Evolutionary conservation across 1,139 yeast genomes (phyloP).

Genomic region (Yamadazyma kanchanaburiensis): DNA sequence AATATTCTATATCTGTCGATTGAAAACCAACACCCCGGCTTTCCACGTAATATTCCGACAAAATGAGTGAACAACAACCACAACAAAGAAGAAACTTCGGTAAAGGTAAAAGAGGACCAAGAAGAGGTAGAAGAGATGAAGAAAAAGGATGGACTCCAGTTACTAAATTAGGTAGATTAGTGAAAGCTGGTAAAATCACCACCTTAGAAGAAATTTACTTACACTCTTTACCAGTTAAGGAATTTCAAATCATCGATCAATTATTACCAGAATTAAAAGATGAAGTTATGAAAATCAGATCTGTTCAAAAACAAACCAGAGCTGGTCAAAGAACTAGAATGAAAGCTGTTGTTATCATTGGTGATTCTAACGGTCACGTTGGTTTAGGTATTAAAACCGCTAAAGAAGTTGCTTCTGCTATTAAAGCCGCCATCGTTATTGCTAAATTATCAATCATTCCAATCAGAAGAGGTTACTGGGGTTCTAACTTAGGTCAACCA

Average conservation of each 20-base stretch:
- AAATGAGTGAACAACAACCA: conserved; percentile 55
- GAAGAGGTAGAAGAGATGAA: conserved; percentile 71
- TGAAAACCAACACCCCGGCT: conserved; percentile 90
- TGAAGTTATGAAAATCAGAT: conserved; percentile 99
- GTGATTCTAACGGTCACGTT: conserved; percentile 99
- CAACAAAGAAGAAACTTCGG: conserved; percentile 63
- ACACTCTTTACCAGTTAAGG: conserved; percentile 99
- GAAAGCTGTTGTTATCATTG: conserved; percentile 99
- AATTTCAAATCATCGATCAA: conserved; percentile 96
- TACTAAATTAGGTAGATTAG: conserved; percentile 99
- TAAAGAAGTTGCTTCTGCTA: conserved; percentile 99
- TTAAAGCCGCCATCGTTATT: conserved; percentile 98
- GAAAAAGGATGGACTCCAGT: conserved; percentile 99
- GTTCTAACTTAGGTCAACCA: conserved; percentile 99
- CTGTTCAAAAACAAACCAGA: conserved; percentile 99
- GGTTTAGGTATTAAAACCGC: conserved; percentile 99
- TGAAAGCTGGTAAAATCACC: conserved; percentile 97
- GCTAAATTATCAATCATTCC: conserved; percentile 99
- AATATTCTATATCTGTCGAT: conserved; percentile 50
- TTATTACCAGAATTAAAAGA: conserved; percentile 95
- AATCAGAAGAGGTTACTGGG: conserved; percentile 99
- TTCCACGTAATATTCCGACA: conserved; percentile 90
- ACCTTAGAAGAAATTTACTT: conserved; percentile 97
- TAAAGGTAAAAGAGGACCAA: conserved; percentile 60
- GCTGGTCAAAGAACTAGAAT: conserved; percentile 99